A percentile compares a stretch with the other conserved stretches of the same genome.
phyloP scores from a whole-genome alignment of 257 asterid genomes.

The Marsdenia floribunda region DNA sequence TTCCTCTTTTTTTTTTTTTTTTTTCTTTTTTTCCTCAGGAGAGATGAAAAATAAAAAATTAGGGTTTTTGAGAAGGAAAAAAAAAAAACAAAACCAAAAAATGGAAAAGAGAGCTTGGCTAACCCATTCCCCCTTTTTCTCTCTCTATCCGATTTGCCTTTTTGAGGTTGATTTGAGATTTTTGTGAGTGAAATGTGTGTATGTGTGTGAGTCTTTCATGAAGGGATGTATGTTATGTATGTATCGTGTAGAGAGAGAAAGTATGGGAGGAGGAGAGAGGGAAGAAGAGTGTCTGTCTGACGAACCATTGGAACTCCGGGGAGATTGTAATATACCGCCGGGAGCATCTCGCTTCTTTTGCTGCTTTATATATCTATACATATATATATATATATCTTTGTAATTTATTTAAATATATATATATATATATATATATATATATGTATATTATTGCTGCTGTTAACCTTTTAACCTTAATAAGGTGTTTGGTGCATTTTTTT shows the following conservation, averaged over 20 bases:
- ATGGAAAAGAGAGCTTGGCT: slow-evolving; percentile 20
- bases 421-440: too few relatives aligned
- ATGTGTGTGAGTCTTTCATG: slow-evolving; percentile 3
- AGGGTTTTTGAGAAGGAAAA: slow-evolving; percentile 20
- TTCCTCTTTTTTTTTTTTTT: too few relatives aligned
- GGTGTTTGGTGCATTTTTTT: too few relatives aligned
- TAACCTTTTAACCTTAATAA: too few relatives aligned
- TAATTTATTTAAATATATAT: too few relatives aligned
- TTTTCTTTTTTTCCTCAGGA: neutral
- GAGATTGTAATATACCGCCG: slow-evolving; percentile 13
- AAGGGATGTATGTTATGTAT: neutral
- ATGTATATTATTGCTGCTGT: too few relatives aligned
- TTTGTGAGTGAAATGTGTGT: slow-evolving; percentile 6
- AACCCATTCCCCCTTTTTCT: slow-evolving; percentile 29
- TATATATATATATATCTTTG: neutral
- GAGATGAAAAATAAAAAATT: slow-evolving; percentile 13
- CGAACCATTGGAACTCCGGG: neutral
- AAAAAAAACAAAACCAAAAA: neutral
- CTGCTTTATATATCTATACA: neutral
- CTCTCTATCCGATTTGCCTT: slow-evolving; percentile 22
- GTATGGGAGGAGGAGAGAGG: neutral
- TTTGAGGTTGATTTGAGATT: slow-evolving; percentile 14
- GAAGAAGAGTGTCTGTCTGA: slow-evolving; percentile 1
- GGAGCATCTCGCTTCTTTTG: neutral
- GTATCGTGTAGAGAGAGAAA: neutral